Base-by-base conservation (phyloP, 805 yeast species). In the Pichia deserticola region DNA sequence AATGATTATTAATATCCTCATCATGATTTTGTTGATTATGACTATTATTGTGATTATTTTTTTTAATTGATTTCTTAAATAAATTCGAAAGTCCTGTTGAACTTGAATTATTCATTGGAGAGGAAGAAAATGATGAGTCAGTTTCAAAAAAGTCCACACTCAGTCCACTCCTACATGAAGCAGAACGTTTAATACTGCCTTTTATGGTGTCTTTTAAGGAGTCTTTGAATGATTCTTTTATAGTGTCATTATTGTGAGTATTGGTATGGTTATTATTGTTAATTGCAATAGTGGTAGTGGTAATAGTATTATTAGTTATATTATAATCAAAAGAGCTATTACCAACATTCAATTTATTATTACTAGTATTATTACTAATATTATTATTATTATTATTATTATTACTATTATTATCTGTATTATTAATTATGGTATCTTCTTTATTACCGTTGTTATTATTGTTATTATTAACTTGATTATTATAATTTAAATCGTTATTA, bases 21-120 rank as follows among this genome's bases (percentile, higher is more conserved):
- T 9, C 5, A 34, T 34, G 6, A 34, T 34, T 4, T 9, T 13
- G 36, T 28, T 20, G 20, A 20, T 20, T 10, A 29, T 39, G 13
- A 28, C 8, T 29, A 6, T n/a, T 29, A 11, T 28, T 29, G 42
- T 33, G 28, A 20, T 32, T 33, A 33, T 20, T 27, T 7, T 30
- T 33, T 10, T 40, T 40, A 15, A 39, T 35, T 5, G 49, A 45
- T 36, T 40, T 45, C 33, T 40, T 45, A 33, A 45, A 45, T 12
- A 45, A 35, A 20, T 40, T 34, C 3, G 40, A 12, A 15, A 45
- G 8, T 12, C 48, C 43, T 29, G 27, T 33, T 5, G 42, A 45
- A 1, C 37, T 15, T 35, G 43, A 38, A 5, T 29, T 27, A 5
- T 13, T 20, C 42, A 37, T 36, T 13, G 42, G 8, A 38, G 11